Conservation (phyloP, 257 asterid species). For the Striga asiatica region DNA sequence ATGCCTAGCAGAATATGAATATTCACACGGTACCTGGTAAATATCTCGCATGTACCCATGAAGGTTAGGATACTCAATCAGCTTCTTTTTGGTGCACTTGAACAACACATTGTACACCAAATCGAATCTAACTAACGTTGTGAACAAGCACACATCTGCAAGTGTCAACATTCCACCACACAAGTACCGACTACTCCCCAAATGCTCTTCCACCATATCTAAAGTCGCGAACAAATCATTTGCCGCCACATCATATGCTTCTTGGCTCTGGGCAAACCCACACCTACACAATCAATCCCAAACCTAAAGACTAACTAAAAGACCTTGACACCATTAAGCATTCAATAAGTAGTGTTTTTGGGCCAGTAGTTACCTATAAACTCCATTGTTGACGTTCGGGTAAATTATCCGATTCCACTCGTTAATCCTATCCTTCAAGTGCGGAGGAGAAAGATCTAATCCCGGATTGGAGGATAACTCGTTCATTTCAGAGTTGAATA, state of each 20-base stretch:
- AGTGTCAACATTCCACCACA: conserved; percentile 82
- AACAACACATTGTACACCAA: conserved; percentile 71
- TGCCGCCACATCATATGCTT: conserved; percentile 62
- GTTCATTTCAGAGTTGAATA: conserved; percentile 69
- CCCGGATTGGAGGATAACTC: conserved; percentile 40
- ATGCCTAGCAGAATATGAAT: too few species aligned
- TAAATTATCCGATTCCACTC: conserved; percentile 75
- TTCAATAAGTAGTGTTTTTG: too few species aligned
- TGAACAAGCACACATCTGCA: conserved; percentile 85
- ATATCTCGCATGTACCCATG: conserved; percentile 73
- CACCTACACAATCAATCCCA: conserved; percentile 34
- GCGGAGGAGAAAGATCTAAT: conserved; percentile 62
- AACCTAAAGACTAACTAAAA: neutral
- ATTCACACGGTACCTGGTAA: conserved; percentile 66
- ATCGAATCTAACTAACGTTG: conserved; percentile 86
- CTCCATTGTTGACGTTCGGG: conserved; percentile 78
- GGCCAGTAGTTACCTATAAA: conserved; percentile 42
- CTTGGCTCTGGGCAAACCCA: conserved; percentile 96
- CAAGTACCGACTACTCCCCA: conserved; percentile 46
- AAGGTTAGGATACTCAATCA: conserved; percentile 58
- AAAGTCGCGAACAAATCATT: conserved; percentile 48
- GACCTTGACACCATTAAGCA: neutral
- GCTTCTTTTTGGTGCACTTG: conserved; percentile 94
- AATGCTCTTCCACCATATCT: conserved; percentile 64
- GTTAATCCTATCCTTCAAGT: conserved; percentile 36